Evolutionary conservation across 441 rosid genomes (phyloP), one percentile per base, ranked within the genome.

Genomic region (Aquilaria agallochum): DNA sequence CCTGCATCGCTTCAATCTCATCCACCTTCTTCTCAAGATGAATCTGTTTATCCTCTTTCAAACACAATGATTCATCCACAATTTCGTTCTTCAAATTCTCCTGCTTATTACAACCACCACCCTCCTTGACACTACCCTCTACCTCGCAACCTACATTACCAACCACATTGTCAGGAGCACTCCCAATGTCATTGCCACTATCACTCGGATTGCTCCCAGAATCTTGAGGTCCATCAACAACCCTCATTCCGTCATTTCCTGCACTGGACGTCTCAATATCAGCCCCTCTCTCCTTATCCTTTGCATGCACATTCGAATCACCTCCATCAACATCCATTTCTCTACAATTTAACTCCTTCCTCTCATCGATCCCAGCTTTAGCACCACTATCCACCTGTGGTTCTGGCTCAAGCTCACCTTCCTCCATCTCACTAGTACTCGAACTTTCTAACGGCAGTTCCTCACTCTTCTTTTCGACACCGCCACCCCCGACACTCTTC

Each of bases 321-420:
- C 31, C 62, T 34, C n/a, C 74, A 55, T 63, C 80, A 69, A 56
- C 57, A 61, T 74, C 79, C 55, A 53, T 65, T 59, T 76, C 76
- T 60, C 55, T 73, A 56, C 33, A 27, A 69, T 63, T 78, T 72
- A 14, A 36, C 58, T 58, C 73, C 56, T 57, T 52, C 61, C 34
- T 67, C n/a, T 68, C 77, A 59, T 45, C 48, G 31, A 52, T 61
- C 11, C 30, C 42, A 6, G 11, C 58, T 36, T 67, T 58, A 54
- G 30, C 60, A 66, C 56, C 60, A 47, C 36, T 20, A 31, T 54
- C 50, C 45, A 40, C 65, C 20, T 56, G 71, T 5, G 72, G 76
- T 59, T 87, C 97, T 8, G 95, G 99, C 73, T 89, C 96, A 31
- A 95, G 86, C 76, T 95, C 97, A 34, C 99, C 99, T 86, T 95